Evolutionary conservation across 2,329 filamentous ascomycete species (phyloP).

Genomic region (Aspergillus felis): DNA sequence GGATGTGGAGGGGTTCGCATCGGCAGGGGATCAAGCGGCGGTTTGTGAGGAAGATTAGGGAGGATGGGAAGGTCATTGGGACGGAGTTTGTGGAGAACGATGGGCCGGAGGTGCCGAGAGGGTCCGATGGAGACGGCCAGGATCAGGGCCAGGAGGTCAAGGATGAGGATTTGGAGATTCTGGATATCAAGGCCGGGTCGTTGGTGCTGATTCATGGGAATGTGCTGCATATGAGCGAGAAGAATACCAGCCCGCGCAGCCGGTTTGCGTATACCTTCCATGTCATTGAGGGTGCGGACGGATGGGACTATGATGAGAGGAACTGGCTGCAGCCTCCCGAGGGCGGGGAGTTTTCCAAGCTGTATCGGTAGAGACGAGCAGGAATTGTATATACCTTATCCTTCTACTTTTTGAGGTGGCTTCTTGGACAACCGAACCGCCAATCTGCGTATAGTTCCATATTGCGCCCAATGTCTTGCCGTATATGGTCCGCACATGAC

Average conservation of each 20-base stretch:
- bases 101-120: constrained; percentile 60
- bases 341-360: constrained; percentile 70
- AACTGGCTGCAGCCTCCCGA: constrained; percentile 92
- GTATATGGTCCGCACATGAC: too few species aligned
- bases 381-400: not conserved
- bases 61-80: constrained; percentile 37
- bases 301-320: constrained; percentile 67
- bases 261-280: constrained; percentile 98
- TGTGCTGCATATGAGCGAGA: constrained; percentile 91
- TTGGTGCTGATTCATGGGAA: constrained; percentile 95
- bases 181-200: constrained; percentile 85
- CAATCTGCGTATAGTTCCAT: not conserved
- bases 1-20: constrained; percentile 80
- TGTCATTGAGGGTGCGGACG: constrained; percentile 77
- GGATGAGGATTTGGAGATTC: constrained; percentile 61
- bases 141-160: constrained; percentile 23
- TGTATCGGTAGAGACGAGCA: constrained; percentile 38
- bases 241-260: constrained; percentile 79
- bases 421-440: too few species aligned
- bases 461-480: not conserved
- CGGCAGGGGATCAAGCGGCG: constrained; percentile 55
- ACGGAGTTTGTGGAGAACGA: constrained; percentile 70
- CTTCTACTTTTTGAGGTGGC: too few species aligned
- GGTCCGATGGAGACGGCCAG: constrained; percentile 44
- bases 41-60: constrained; percentile 59